Percentiles rank a stretch among this genome's conserved stretches.
phyloP scores from a whole-genome alignment of 257 asterid species.

The Handroanthus guayacan region DNA sequence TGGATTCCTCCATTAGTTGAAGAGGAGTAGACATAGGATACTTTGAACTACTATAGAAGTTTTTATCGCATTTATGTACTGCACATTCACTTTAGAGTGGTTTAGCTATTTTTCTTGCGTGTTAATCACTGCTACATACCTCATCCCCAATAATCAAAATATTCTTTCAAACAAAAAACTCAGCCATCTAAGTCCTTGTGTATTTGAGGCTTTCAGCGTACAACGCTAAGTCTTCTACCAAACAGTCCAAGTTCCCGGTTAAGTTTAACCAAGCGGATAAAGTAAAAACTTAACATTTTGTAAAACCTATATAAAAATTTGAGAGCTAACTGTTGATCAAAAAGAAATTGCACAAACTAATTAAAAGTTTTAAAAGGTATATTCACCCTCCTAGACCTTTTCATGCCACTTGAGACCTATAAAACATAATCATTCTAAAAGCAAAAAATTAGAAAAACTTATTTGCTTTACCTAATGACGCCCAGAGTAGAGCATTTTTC shows the following conservation, averaged over 20 bases:
- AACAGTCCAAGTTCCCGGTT: background rate
- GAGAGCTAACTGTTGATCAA: conserved; percentile 1
- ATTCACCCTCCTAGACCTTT: background rate
- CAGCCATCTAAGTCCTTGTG: background rate
- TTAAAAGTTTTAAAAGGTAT: background rate
- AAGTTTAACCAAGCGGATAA: background rate
- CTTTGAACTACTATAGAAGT: background rate
- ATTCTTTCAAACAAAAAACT: background rate
- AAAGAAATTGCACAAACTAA: background rate
- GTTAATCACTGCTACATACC: background rate
- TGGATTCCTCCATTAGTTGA: too few relatives aligned
- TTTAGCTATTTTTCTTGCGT: background rate
- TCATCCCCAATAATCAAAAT: background rate
- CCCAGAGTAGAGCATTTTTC: background rate
- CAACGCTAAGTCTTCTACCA: background rate
- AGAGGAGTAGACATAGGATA: background rate
- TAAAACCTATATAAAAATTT: background rate
- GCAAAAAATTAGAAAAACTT: background rate
- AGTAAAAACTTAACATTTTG: background rate
- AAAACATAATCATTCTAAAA: background rate
- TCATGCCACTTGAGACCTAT: background rate
- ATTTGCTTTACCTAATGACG: background rate
- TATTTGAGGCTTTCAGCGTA: background rate
- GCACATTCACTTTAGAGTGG: background rate
- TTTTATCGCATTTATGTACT: background rate